phyloP scores from a whole-genome alignment of 2,329 filamentous ascomycete genomes.

The Cladosporium cucumerinum region DNA sequence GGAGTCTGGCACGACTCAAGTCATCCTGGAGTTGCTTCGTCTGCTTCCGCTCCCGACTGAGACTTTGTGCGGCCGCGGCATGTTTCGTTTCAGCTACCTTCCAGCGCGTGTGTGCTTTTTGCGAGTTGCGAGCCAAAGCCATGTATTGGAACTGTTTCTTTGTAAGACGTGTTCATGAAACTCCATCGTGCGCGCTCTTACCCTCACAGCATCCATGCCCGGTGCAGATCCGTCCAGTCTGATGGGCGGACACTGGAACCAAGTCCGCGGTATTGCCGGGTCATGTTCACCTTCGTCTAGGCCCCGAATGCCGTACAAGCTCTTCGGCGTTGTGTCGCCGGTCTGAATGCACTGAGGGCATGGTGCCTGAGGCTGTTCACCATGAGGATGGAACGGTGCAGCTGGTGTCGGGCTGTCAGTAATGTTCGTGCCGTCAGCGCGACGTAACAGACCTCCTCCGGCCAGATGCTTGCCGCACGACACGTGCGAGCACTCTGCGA shows the following conservation, averaged over 20 bases:
- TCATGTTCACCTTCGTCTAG: slow-evolving; percentile 42
- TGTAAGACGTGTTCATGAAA: slow-evolving; percentile 12
- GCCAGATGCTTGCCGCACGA: slow-evolving; percentile 48
- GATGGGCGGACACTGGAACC: slow-evolving; percentile 46
- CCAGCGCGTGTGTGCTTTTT: slow-evolving; percentile 25
- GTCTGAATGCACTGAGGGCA: slow-evolving; percentile 45
- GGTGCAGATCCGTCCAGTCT: slow-evolving; percentile 36
- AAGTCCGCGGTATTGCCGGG: slow-evolving; percentile 40
- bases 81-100: slow-evolving; percentile 24
- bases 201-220: slow-evolving; percentile 43
- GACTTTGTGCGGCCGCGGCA: slow-evolving; percentile 22
- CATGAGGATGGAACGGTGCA: slow-evolving; percentile 44
- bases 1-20: slow-evolving; percentile 19
- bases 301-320: slow-evolving; percentile 47
- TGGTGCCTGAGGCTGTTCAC: slow-evolving; percentile 39
- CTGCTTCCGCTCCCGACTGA: slow-evolving; percentile 28
- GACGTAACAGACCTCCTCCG: slow-evolving; percentile 43
- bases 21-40: slow-evolving; percentile 24
- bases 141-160: slow-evolving; percentile 48
- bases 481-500: slow-evolving; percentile 49
- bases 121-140: slow-evolving; percentile 35
- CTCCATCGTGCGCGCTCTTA: slow-evolving; percentile 24
- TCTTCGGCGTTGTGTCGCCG: slow-evolving; percentile 34
- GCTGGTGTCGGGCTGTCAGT: slow-evolving; percentile 31
- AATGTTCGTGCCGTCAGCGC: background rate